Base-by-base conservation (phyloP, 169 alveolate species). In the Miamiensis avidus region DNA sequence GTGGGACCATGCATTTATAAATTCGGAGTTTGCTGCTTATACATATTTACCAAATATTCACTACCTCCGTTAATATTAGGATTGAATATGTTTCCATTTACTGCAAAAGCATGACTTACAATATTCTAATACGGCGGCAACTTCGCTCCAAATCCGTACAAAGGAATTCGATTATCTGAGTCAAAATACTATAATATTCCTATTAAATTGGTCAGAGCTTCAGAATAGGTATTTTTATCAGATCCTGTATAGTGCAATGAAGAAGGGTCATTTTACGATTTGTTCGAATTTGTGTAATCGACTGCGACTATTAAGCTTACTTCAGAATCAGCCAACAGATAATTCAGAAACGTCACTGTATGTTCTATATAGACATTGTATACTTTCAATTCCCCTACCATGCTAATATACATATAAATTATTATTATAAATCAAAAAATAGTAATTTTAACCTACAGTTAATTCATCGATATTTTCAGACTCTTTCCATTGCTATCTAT, bases 61-160 rank as follows among this genome's bases (percentile, higher is more conserved):
- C 78, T 76, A 15, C 81, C 75, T 32, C 97, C 97, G 75, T 90
- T 82, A 4, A 92, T 92, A 34, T 92, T 93, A 25, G 98, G 98
- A 85, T 90, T 89, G 76, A 91, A 94, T 25, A 90, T 87, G 81
- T 96, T 92, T 16, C 93, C 95, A 84, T 93, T 96, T 31, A 95
- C 74, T 0, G 98, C 97, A 81, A 92, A 96, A 69, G 97, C 93
- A 86, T 96, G 97, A 82, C 92, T 79, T 0, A 89, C 96, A 16
- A 83, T 85, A 65, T 91, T 82, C 30, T 78, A 49, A 73, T 81
- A 77, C 25, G 91, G 94, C 26, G 95, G 94, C 25, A 95, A 76
- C 30, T 84, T 82, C 6, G 96, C 97, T 27, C 97, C 98, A 83
- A 94, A 96, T 25, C 98, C 98, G 85, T 89, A 96, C 25, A 91